These are phyloP conservation scores for Fusarium penzigii DNA, from an alignment of 2,329 filamentous ascomycete species.

Conservation along the genomic window DNA sequence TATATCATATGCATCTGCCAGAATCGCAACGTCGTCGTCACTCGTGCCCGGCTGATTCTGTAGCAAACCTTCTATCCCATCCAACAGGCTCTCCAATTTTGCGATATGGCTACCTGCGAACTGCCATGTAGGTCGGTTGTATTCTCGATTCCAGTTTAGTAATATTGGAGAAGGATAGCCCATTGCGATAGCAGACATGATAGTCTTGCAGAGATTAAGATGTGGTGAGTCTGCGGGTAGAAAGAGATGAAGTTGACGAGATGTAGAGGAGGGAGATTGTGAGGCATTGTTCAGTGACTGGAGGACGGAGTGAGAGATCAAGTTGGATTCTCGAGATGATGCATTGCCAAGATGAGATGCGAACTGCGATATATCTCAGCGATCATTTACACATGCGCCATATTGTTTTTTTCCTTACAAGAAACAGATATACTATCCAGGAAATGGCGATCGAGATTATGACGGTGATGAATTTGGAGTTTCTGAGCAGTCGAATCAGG, in stretches of 20 bases:
- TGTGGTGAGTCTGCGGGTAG: conserved; percentile 40
- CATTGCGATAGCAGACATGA: conserved; percentile 40
- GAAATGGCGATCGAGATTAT: not conserved
- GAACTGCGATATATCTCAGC: conserved; percentile 10
- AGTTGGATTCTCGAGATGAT: not conserved
- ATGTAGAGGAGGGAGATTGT: not conserved
- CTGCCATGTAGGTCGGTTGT: conserved; percentile 39
- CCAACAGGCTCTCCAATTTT: conserved; percentile 38
- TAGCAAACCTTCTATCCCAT: conserved; percentile 32
- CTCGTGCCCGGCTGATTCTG: conserved; percentile 15
- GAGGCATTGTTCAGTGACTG: conserved; percentile 1
- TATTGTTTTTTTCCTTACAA: not conserved
- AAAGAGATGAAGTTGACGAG: conserved; percentile 38
- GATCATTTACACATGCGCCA: not conserved
- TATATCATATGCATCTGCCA: conserved; percentile 41
- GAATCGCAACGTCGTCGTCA: conserved; percentile 36
- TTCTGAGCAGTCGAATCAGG: not conserved
- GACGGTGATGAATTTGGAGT: not conserved
- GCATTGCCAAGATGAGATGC: not conserved
- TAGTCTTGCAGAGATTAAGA: conserved; percentile 40
- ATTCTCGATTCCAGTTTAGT: conserved; percentile 41
- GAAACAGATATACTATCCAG: not conserved
- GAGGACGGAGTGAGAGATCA: conserved; percentile 13
- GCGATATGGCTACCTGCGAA: conserved; percentile 41
- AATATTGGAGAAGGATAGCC: conserved; percentile 40